Evolutionary conservation across 345 rosid genomes (phyloP), one percentile per base, ranked within the genome.

Genomic region (Heritiera fomes): DNA sequence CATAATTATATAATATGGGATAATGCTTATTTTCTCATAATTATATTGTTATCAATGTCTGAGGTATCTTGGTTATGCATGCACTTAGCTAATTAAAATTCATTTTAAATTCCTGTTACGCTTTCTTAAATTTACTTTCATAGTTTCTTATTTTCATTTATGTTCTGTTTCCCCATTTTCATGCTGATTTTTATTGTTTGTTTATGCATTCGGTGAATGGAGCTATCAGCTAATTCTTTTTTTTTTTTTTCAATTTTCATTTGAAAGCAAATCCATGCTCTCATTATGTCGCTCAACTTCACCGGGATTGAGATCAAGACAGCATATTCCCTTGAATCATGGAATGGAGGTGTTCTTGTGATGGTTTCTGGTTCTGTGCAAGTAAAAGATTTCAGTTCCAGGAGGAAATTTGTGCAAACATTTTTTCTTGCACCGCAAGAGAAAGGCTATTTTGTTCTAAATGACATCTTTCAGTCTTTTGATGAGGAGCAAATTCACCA

Each of bases 381-480:
- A 71, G 84, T 81, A 60, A 89, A 86, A 78, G 85, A 88, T 75
- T 83, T 85, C 81, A 76, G 61, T 73, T 82, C 72, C 52, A 82
- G 87, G 86, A 89, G 91, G 78, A 86, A 87, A 80, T 92, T 92
- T 81, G 84, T 90, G 76, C 87, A 90, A 82, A 88, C 91, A 0
- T 89, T 92, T 82, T 92, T 90, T 80, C 90, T 92, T 78, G 94
- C 94, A 64, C 94, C 97, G 66, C 97, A 92, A 75, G 90, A 89
- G 81, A 89, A 83, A 78, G 94, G 94, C 38, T 90, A 77, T 75
- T 90, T 87, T 83, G 88, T 92, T 80, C 90, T 92, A 30, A 92
- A 88, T 82, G 94, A 90, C 78, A 86, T 92, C 60, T 92, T 90
- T 79, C 91, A 86, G 79, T 89, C 87, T 73, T 56, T 87, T 40